Evolutionary conservation across 495 filamentous ascomycete genomes (phyloP).

Genomic region (Xylaria scruposa): DNA sequence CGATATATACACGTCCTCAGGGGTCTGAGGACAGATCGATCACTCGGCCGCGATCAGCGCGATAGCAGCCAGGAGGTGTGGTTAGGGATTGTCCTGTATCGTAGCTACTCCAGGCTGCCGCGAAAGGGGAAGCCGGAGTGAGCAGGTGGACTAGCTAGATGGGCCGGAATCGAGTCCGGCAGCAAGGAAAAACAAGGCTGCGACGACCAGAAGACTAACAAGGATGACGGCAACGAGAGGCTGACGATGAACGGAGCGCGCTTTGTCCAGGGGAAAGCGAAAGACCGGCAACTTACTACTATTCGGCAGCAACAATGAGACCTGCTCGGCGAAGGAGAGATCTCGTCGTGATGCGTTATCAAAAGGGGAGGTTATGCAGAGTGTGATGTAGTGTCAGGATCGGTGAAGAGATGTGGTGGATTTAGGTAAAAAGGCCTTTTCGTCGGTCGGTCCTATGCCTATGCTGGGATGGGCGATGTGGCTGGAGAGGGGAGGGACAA

Average conservation of each 20-base stretch:
- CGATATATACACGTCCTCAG: slow-evolving; percentile 32
- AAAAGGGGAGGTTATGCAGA: slow-evolving; percentile 39
- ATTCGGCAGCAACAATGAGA: slow-evolving; percentile 45
- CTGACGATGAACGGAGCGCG: slow-evolving; percentile 1
- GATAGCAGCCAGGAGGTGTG: not conserved
- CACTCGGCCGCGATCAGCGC: slow-evolving; percentile 26
- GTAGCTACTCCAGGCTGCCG: slow-evolving; percentile 37
- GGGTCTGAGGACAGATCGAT: slow-evolving; percentile 42
- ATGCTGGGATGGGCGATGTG: slow-evolving; percentile 26
- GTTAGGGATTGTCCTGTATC: slow-evolving; percentile 13
- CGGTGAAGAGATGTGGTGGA: slow-evolving; percentile 42
- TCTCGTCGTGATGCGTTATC: slow-evolving; percentile 45
- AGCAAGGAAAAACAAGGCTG: slow-evolving; percentile 29
- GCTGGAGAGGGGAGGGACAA: slow-evolving; percentile 32
- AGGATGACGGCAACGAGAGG: slow-evolving; percentile 3
- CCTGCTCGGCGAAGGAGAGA: slow-evolving; percentile 48
- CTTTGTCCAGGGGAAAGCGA: slow-evolving; percentile 17
- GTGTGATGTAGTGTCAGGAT: slow-evolving; percentile 39
- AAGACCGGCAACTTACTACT: slow-evolving; percentile 37
- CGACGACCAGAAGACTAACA: slow-evolving; percentile 11
- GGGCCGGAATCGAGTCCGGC: slow-evolving; percentile 13
- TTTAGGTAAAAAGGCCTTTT: slow-evolving; percentile 49
- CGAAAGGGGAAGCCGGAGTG: slow-evolving; percentile 37
- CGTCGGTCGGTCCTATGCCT: slow-evolving; percentile 29
- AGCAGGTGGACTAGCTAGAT: slow-evolving; percentile 30